A percentile compares a stretch with the other conserved stretches of the same genome.
phyloP scores from a whole-genome alignment of 2,329 filamentous ascomycete genomes.

The Beauveria asiatica region DNA sequence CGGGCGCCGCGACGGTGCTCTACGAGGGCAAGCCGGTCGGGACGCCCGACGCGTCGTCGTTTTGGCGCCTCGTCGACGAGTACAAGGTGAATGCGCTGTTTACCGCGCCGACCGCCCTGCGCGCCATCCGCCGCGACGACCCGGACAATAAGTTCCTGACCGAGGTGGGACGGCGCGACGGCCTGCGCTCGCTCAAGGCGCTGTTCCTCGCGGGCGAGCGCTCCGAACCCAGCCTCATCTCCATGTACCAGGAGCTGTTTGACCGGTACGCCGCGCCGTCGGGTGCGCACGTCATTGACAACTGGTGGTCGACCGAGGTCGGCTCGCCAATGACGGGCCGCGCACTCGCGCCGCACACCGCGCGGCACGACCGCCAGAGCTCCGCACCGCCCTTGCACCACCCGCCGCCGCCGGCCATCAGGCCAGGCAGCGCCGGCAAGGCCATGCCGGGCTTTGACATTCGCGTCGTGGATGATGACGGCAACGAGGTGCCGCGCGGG shows the following conservation, averaged over 20 bases:
- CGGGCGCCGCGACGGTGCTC: slow-evolving; percentile 76
- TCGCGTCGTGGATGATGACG: slow-evolving; percentile 71
- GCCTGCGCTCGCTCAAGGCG: slow-evolving; percentile 61
- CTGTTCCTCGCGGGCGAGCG: slow-evolving; percentile 85
- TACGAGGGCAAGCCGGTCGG: slow-evolving; percentile 94
- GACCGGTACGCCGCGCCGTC: slow-evolving; percentile 53
- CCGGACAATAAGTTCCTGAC: slow-evolving; percentile 61
- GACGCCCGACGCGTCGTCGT: slow-evolving; percentile 76
- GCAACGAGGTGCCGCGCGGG: slow-evolving; percentile 59
- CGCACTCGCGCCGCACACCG: slow-evolving; percentile 49
- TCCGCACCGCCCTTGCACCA: too few species aligned
- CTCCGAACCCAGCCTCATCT: slow-evolving; percentile 78
- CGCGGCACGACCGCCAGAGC: slow-evolving; percentile 21
- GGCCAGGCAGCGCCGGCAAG: slow-evolving; percentile 82
- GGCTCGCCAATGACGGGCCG: slow-evolving; percentile 52
- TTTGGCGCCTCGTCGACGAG: slow-evolving; percentile 81
- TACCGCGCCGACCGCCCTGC: slow-evolving; percentile 78
- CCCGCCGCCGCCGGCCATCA: slow-evolving; percentile 45
- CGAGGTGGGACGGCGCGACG: slow-evolving; percentile 55
- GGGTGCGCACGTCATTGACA: slow-evolving; percentile 45
- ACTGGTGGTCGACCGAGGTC: slow-evolving; percentile 54
- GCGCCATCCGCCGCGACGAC: slow-evolving; percentile 82
- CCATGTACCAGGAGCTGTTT: slow-evolving; percentile 70
- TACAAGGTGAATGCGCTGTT: slow-evolving; percentile 78
- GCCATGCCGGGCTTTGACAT: slow-evolving; percentile 90